Conservation (phyloP, 2,329 filamentous ascomycete species). For the Beauveria sp. region DNA sequence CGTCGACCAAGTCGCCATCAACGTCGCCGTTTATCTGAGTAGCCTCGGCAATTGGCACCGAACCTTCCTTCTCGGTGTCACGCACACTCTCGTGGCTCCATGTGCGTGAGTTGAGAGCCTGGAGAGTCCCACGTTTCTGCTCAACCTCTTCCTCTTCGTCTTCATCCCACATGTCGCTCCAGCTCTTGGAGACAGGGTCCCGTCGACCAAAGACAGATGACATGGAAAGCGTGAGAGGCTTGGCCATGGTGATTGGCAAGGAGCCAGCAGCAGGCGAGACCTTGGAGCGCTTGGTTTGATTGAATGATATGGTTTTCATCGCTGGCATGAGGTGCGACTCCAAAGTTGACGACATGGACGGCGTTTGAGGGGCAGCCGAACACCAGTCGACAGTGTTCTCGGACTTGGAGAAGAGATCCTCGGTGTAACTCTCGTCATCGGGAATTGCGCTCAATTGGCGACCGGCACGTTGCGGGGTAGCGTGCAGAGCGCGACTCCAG, state of each 20-base stretch:
- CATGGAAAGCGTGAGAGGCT: conserved; percentile 65
- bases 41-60: conserved; percentile 15
- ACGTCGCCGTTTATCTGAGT: conserved; percentile 40
- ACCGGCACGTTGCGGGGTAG: conserved; percentile 59
- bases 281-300: conserved; percentile 33
- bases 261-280: conserved; percentile 58
- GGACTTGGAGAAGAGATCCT: conserved; percentile 79
- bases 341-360: conserved; percentile 75
- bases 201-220: conserved; percentile 73
- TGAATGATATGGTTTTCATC: conserved; percentile 63
- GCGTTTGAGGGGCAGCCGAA: conserved; percentile 66
- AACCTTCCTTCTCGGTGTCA: conserved; percentile 18
- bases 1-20: conserved; percentile 60
- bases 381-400: conserved; percentile 70
- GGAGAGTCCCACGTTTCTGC: conserved; percentile 43
- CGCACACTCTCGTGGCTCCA: conserved; percentile 69
- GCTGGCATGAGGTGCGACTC: conserved; percentile 78
- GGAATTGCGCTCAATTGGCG: conserved; percentile 84
- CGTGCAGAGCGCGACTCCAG: conserved; percentile 86
- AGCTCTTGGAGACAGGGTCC: conserved; percentile 89
- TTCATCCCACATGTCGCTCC: conserved; percentile 92
- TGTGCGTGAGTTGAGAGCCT: conserved; percentile 64
- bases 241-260: conserved; percentile 70
- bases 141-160: conserved; percentile 64
- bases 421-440: conserved; percentile 69